These are phyloP conservation scores for Boletus reticuloceps DNA, from an alignment of 768 basidiomycete genomes.

Conservation along the genomic window DNA sequence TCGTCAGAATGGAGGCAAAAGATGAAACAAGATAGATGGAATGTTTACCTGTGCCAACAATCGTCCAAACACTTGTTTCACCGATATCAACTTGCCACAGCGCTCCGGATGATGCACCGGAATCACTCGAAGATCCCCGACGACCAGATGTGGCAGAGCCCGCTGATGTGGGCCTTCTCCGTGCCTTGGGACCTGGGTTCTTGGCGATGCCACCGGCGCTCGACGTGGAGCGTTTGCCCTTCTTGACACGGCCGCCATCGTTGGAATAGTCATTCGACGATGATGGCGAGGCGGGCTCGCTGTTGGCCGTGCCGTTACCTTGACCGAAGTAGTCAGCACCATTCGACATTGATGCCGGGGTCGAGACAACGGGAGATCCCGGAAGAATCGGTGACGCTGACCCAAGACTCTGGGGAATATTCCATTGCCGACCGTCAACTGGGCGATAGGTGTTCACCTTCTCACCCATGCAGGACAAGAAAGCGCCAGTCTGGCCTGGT, in stretches of 20 bases:
- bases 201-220: slow-evolving; percentile 50
- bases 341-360: slow-evolving; percentile 50
- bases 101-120: slow-evolving; percentile 71
- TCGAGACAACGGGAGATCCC: slow-evolving; percentile 67
- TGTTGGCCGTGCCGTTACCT: slow-evolving; percentile 43
- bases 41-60: slow-evolving; percentile 77
- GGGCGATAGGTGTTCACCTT: slow-evolving; percentile 90
- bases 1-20: slow-evolving; percentile 15
- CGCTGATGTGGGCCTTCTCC: slow-evolving; percentile 76
- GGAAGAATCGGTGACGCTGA: slow-evolving; percentile 61
- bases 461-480: slow-evolving; percentile 89
- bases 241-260: slow-evolving; percentile 83
- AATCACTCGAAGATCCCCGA: slow-evolving; percentile 64
- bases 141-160: slow-evolving; percentile 66
- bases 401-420: slow-evolving; percentile 41
- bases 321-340: slow-evolving; percentile 66
- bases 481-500: slow-evolving; percentile 76
- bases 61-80: slow-evolving; percentile 93
- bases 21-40: slow-evolving; percentile 1
- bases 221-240: slow-evolving; percentile 72
- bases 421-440: slow-evolving; percentile 81
- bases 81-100: slow-evolving; percentile 90
- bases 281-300: slow-evolving; percentile 66
- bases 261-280: slow-evolving; percentile 69
- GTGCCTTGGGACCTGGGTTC: slow-evolving; percentile 42